Base-by-base conservation (phyloP, 176 grass and related monocot genomes). In the Chrysopogon serrulatus region DNA sequence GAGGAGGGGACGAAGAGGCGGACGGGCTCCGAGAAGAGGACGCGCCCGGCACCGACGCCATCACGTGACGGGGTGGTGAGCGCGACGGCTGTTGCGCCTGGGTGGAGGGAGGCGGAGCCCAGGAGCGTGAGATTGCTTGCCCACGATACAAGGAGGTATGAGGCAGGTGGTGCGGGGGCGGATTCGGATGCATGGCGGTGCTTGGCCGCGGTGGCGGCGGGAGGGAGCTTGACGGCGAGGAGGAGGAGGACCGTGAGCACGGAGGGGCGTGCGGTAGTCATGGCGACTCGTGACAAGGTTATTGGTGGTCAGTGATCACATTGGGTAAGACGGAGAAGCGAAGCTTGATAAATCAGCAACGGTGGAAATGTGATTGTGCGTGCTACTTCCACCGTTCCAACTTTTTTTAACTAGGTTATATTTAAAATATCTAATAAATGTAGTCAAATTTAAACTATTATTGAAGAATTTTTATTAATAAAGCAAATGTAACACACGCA, bases 41-140 rank as follows among this genome's bases (percentile, higher is more conserved):
- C 84, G 11, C 85, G 88, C 65, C 90, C 90, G n/a, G 76, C 75
- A n/a, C 64, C 63, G 70, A 70, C 23, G 64, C 78, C 63, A 33
- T 78, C 80, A 30, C 48, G 42, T 51, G 81, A 47, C 41, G 82
- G 68, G 73, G 67, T 88, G 32, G 85, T 90, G 23, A 85, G 81
- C 27, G 88, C 82, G 87, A 92, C 81, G 45, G 68, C 87, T 33
- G 23, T 31, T 17, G 62, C 81, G 65, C 83, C 82, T 12, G 79
- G 74, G 37, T 90, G 83, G 68, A 90, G 30, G 16, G 83, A 88
- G 35, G 93, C 90, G 37, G 86, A 83, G 41, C 93, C 90, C 21
- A 88, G 76, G 27, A 95, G 90, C 35, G 90, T 95, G 62, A 95
- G 87, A 88, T 95, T 92, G 83, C 79, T 92, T 68, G 76, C 86